phyloP scores from a whole-genome alignment of 225 moss, liverwort and hornwort species.

The Physcomitrium patens region DNA sequence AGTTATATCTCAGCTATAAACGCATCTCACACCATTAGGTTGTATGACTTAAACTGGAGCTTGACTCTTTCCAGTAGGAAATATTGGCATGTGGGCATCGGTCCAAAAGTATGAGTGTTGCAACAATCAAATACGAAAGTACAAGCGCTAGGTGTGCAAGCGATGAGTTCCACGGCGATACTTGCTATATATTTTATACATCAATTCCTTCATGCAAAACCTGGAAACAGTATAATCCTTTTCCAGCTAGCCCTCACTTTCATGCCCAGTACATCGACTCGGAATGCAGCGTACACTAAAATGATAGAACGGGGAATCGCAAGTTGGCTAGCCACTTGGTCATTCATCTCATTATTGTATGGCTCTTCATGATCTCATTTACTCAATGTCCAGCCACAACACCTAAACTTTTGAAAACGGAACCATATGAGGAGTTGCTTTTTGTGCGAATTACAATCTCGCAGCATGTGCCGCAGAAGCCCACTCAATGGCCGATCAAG shows the following conservation, averaged over 20 bases:
- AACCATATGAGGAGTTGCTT: conserved; percentile 1
- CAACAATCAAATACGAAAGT: conserved; percentile 13
- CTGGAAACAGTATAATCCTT: not conserved
- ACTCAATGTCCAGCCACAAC: conserved; percentile 28
- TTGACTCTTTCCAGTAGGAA: not conserved
- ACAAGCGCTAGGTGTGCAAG: conserved; percentile 17
- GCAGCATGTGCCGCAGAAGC: not conserved
- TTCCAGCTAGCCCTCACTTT: conserved; percentile 13
- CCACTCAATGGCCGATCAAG: not conserved
- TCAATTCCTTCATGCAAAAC: not conserved
- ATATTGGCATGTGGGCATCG: not conserved
- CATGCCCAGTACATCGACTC: conserved; percentile 23
- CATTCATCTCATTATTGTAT: conserved; percentile 15
- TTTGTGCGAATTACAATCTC: not conserved
- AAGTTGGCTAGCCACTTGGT: conserved; percentile 23
- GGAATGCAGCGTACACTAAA: not conserved
- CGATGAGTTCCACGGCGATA: conserved; percentile 9
- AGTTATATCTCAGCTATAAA: not conserved
- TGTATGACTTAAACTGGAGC: not conserved
- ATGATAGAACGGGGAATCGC: not conserved
- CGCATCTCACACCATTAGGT: too few relatives aligned
- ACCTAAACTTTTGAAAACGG: conserved; percentile 18
- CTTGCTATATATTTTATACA: not conserved
- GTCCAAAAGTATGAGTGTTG: conserved; percentile 1
- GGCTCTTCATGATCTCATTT: conserved; percentile 21